These are phyloP conservation scores for Leptographium lundbergii DNA, from an alignment of 2,329 filamentous ascomycete genomes.

Conservation along the genomic window DNA sequence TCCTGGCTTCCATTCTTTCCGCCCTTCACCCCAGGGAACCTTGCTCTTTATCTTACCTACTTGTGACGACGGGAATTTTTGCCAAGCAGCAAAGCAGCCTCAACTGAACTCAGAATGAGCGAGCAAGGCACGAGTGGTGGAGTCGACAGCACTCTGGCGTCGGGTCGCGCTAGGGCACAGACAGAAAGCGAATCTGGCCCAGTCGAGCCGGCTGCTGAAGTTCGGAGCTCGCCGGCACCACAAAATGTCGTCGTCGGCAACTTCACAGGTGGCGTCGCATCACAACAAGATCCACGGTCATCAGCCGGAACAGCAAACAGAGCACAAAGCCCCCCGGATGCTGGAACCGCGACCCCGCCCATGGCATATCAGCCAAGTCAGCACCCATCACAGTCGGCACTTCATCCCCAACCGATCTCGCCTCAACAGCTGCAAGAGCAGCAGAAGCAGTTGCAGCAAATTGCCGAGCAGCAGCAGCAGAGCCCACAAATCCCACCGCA, in stretches of 20 bases:
- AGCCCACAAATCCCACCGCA: background rate
- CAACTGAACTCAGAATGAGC: conserved; percentile 21
- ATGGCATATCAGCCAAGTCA: conserved; percentile 6
- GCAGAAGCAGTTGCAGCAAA: background rate
- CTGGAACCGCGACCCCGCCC: background rate
- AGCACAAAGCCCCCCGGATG: conserved; percentile 2
- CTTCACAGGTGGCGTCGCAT: conserved; percentile 2
- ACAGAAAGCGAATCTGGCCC: conserved; percentile 29
- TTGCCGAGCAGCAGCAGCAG: conserved; percentile 4
- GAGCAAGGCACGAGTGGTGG: conserved; percentile 34
- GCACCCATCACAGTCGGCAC: background rate
- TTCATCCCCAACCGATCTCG: background rate
- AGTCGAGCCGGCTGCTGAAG: conserved; percentile 27
- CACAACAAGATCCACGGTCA: conserved; percentile 11
- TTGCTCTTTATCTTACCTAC: background rate
- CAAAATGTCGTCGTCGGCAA: conserved; percentile 8
- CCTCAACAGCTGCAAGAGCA: background rate
- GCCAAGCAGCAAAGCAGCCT: background rate
- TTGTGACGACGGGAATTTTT: background rate
- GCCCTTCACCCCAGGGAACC: background rate
- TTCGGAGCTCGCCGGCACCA: conserved; percentile 21
- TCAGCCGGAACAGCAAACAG: conserved; percentile 6
- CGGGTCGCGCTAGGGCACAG: conserved; percentile 29
- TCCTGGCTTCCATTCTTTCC: background rate
- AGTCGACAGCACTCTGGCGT: conserved; percentile 23